phyloP scores from a whole-genome alignment of 768 basidiomycete species.

The Tulasnella sp. region DNA sequence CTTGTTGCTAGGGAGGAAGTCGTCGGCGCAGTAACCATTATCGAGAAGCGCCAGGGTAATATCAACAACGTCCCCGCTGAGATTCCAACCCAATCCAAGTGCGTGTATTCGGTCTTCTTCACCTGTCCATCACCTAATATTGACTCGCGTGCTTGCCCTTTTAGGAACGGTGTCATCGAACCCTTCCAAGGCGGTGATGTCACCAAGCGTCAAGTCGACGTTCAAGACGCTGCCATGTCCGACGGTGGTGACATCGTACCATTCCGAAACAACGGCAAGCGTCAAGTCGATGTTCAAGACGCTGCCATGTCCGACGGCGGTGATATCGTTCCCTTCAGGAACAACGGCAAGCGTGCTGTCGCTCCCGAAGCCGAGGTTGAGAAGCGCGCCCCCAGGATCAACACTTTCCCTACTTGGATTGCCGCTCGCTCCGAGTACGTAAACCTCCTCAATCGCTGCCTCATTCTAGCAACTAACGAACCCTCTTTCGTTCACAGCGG shows the following conservation, averaged over 20 bases:
- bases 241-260: constrained; percentile 9
- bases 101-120: background rate
- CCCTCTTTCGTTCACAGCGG: constrained; percentile 5
- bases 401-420: background rate
- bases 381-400: constrained; percentile 4
- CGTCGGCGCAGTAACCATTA: background rate
- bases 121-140: too few species aligned
- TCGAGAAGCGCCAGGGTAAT: background rate
- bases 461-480: background rate
- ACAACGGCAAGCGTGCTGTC: background rate
- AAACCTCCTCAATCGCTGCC: background rate
- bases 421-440: constrained; percentile 15
- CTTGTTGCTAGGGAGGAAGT: constrained; percentile 1
- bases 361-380: background rate
- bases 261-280: background rate
- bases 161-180: background rate
- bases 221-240: background rate
- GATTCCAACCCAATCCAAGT: constrained; percentile 4
- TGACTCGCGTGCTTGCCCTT: background rate
- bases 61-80: constrained; percentile 16
- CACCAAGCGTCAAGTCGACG: background rate
- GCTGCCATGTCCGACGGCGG: constrained; percentile 10
- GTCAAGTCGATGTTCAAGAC: background rate
- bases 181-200: constrained; percentile 3
- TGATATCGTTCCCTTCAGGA: constrained; percentile 11